Evolutionary conservation across 176 grass and related monocot genomes (phyloP).

Genomic region (Puccinellia tenuiflora): DNA sequence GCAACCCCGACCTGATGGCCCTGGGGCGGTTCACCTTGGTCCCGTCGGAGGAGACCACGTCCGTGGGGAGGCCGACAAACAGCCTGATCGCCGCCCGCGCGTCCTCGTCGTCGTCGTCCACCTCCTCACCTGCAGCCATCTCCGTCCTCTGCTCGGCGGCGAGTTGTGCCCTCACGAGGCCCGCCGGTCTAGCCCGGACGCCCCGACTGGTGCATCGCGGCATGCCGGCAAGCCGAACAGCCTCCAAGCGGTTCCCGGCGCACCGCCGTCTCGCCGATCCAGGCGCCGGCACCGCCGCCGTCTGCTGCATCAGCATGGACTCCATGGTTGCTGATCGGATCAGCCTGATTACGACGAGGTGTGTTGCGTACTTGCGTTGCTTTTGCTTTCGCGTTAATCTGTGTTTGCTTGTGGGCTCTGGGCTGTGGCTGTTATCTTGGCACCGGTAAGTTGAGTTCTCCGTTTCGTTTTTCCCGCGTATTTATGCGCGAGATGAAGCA

Average conservation of each 20-base stretch:
- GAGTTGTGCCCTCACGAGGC: conserved; percentile 1
- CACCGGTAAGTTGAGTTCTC: neutral
- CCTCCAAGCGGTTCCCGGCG: neutral
- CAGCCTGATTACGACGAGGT: neutral
- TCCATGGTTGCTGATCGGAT: conserved; percentile 9
- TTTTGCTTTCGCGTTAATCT: neutral
- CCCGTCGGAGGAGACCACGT: conserved; percentile 13
- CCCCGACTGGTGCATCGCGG: neutral
- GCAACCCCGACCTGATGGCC: conserved; percentile 55
- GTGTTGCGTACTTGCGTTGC: neutral
- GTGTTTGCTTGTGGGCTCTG: neutral
- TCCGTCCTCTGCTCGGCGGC: neutral
- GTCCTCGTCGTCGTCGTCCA: neutral
- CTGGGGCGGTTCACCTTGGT: conserved; percentile 36
- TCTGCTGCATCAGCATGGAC: neutral
- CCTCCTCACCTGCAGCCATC: neutral
- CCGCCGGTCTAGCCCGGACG: neutral
- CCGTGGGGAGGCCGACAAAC: conserved; percentile 68
- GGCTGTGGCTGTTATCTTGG: neutral
- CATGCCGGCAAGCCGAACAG: neutral
- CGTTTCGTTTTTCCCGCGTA: neutral
- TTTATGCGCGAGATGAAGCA: neutral
- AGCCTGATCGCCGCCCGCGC: conserved; percentile 27
- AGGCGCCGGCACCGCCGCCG: neutral
- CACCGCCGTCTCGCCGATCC: neutral